Base-by-base conservation (phyloP, 1,284 basidiomycete genomes). In the Apiotrichum montevideense region DNA sequence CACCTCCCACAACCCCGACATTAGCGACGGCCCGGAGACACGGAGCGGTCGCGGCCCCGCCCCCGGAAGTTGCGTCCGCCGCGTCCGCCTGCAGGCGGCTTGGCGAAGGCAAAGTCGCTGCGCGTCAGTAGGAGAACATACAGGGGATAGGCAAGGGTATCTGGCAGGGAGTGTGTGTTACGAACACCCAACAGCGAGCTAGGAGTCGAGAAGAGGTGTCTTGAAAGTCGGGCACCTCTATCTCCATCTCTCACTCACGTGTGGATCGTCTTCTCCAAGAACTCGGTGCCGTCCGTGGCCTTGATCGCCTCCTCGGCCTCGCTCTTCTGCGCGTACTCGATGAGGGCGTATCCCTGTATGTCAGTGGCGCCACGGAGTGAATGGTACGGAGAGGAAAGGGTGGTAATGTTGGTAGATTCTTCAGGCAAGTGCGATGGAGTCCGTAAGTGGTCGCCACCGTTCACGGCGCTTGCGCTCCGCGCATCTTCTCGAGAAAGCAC, bases 41-140 rank as follows among this genome's bases (percentile, higher is more conserved):
- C 46, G 39, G 72, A 72, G 44, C 72, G 63, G 55, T 72, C 72
- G 43, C 71, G 62, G 1, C 69, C 70, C 33, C 44, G 51, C 51
- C 66, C 57, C 51, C 65, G 61, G 33, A 57, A 52, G 6, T 55
- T 59, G 8, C 39, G 46, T 13, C 51, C 45, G 21, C 55, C 53
- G 13, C 66, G 55, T 32, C 51, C 67, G 13, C 71, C 70, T 1
- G 87, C 85, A 46, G 92, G 90, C 32, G 92, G 90, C 45, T 91
- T 84, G 39, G 97, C 87, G 70, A 98, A 98, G 0, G 90, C 94
- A 75, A 93, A 98, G 72, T 98, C 95, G 67, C 93, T 78, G 56
- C 29, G 35, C 9, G 54, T 51, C 48, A 56, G 54, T 46, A 11
- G 11, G 45, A 5, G 14, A 6, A 21, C 14, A 35, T 29, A 39